Evolutionary conservation across 2,329 filamentous ascomycete species (phyloP), one percentile per base, ranked within the genome.

Genomic region (Xylariaceae sp.): DNA sequence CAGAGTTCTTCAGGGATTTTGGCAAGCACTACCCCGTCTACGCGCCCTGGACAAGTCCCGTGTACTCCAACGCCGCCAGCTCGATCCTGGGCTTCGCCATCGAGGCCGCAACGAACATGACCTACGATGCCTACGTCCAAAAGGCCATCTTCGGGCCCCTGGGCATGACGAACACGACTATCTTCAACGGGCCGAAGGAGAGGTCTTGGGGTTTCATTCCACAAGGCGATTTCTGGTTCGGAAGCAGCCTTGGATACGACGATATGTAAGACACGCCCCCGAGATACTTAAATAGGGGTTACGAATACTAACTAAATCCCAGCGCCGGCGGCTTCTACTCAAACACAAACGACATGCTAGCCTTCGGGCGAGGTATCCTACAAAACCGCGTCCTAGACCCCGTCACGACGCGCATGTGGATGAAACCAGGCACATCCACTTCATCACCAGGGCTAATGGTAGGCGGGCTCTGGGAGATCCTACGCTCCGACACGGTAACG

Each of bases 381-480:
- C 49, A 62, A 29, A 48, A 64, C 47, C 59, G 42, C 8, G 18
- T 67, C 39, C 51, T 67, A n/a, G 54, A 59, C 21, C 41, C 60
- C n/a, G 52, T 56, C 21, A 50, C 55, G 36, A 67, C 65, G 10
- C 62, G 62, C 26, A 59, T 59, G 18, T 68, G 66, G 66, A 57
- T 69, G 61, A 69, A 68, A 42, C 66, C 67, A 0, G 43, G 55
- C 2, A 55, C 63, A 1, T 63, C 61, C 1, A 65, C 62, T n/a
- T 71, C 69, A 2, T 64, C 65, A 0, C 40, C 62, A 0, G 65
- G 65, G 8, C 30, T 66, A 0, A 51, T 58, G 36, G 56, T 72
- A n/a, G 70, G 71, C 18, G 67, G 63, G 2, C 68, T 67, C 2
- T 70, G 68, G 69, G 68, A 71, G 47, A 70, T 71, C 47, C 51